A percentile compares a stretch with the other conserved stretches of the same genome.
Conservation (phyloP, 768 basidiomycete species). For the Postia placenta region DNA sequence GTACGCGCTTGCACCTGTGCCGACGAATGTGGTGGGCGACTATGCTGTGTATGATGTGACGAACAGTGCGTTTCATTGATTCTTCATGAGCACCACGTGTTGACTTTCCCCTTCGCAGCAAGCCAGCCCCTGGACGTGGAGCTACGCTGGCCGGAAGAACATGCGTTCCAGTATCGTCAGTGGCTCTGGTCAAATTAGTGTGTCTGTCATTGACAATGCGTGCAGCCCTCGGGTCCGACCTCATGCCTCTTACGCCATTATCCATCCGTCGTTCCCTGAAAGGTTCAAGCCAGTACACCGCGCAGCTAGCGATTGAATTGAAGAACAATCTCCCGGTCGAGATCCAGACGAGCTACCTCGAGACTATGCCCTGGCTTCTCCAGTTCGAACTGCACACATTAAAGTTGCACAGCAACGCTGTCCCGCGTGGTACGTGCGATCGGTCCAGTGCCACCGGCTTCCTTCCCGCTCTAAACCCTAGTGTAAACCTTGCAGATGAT, state of each 20-base stretch:
- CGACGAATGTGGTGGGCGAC: conserved; percentile 28
- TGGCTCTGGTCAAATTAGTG: not conserved
- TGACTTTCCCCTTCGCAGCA: conserved; percentile 22
- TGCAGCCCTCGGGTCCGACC: conserved; percentile 16
- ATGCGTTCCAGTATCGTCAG: conserved; percentile 52
- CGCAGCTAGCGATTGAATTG: conserved; percentile 62
- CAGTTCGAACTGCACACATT: conserved; percentile 86
- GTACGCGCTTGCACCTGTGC: conserved; percentile 50
- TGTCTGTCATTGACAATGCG: not conserved
- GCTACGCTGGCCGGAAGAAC: conserved; percentile 48
- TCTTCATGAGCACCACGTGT: not conserved
- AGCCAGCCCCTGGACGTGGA: conserved; percentile 46
- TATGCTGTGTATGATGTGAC: conserved; percentile 44
- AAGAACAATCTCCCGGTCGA: conserved; percentile 47
- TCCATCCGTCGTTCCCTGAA: conserved; percentile 65
- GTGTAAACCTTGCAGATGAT: conserved; percentile 50
- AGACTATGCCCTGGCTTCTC: conserved; percentile 91
- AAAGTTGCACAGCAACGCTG: conserved; percentile 40
- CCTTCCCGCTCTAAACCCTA: not conserved
- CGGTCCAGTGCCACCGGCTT: not conserved
- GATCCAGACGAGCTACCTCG: conserved; percentile 64
- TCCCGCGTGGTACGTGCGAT: conserved; percentile 34
- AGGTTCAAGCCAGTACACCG: conserved; percentile 71
- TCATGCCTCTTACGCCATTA: conserved; percentile 41
- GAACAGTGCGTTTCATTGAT: conserved; percentile 38